Evolutionary conservation across 345 rosid species (phyloP).

Genomic region (Eucalyptus coolabah): DNA sequence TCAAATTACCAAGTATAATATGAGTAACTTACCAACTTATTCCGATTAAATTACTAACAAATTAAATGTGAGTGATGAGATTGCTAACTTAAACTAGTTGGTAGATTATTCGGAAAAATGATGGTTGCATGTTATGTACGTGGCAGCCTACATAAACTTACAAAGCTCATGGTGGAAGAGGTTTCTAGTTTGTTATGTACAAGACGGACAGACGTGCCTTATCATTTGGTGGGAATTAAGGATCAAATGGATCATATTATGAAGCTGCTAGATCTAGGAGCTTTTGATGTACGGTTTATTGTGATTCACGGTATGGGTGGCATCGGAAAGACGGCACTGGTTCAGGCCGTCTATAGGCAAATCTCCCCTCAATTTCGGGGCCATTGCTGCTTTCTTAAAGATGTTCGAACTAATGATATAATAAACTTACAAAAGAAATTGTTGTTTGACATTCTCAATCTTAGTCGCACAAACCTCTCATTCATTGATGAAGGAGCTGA

Average conservation of each 20-base stretch:
- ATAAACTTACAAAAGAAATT: not conserved
- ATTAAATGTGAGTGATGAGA: too few species aligned
- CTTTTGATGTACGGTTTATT: not conserved
- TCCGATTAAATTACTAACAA: too few species aligned
- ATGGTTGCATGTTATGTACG: not conserved
- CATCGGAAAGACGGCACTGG: not conserved
- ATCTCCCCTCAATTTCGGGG: not conserved
- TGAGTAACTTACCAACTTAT: not conserved
- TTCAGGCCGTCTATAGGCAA: not conserved
- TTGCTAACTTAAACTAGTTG: too few species aligned
- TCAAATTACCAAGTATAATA: not conserved
- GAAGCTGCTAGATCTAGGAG: not conserved
- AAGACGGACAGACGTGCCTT: too few species aligned
- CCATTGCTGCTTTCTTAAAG: not conserved
- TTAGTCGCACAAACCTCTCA: not conserved
- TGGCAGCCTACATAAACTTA: not conserved
- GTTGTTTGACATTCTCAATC: not conserved
- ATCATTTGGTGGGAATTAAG: too few species aligned
- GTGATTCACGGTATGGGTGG: not conserved
- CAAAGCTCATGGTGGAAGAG: too few species aligned
- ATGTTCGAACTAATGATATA: not conserved
- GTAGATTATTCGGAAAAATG: not conserved
- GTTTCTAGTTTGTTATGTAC: too few species aligned
- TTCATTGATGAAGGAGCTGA: not conserved
- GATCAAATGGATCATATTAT: not conserved